Conservation (phyloP, 208 protist species). For the Trypanosoma avium region DNA sequence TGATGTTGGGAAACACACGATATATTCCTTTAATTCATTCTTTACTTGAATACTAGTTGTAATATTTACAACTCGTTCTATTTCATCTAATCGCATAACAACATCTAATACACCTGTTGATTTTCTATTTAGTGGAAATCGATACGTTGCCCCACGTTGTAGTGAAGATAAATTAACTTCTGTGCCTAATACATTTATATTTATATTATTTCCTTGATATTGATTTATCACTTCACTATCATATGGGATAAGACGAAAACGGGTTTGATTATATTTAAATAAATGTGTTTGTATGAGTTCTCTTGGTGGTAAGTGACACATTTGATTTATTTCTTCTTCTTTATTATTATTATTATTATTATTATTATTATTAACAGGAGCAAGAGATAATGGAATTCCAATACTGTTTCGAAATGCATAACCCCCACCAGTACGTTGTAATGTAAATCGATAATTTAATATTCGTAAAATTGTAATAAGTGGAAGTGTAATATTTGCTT, state of each 20-base stretch:
- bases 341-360: not conserved
- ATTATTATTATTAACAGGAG: conserved; percentile 7
- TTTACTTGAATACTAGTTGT: conserved; percentile 38
- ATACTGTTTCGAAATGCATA: conserved; percentile 39
- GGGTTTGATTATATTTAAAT: conserved; percentile 37
- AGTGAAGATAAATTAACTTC: conserved; percentile 40
- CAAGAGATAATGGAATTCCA: conserved; percentile 31
- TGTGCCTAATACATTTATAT: conserved; percentile 1
- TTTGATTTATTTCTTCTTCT: not conserved
- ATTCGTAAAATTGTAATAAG: conserved; percentile 25
- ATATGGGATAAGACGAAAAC: conserved; percentile 34
- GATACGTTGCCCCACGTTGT: conserved; percentile 31
- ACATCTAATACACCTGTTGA: conserved; percentile 35
- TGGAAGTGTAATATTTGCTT: conserved; percentile 36
- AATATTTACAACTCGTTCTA: conserved; percentile 30
- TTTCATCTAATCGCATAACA: conserved; percentile 42
- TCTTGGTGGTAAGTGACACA: conserved; percentile 18
- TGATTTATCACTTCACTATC: conserved; percentile 11
- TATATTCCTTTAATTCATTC: conserved; percentile 32
- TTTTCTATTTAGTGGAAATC: conserved; percentile 29
- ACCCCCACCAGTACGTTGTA: conserved; percentile 24
- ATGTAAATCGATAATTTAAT: conserved; percentile 8
- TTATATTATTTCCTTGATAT: not conserved
- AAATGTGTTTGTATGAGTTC: conserved; percentile 6
- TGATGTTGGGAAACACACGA: conserved; percentile 22